Conservation (phyloP, 768 basidiomycete genomes). For the Trametes cubensis region DNA sequence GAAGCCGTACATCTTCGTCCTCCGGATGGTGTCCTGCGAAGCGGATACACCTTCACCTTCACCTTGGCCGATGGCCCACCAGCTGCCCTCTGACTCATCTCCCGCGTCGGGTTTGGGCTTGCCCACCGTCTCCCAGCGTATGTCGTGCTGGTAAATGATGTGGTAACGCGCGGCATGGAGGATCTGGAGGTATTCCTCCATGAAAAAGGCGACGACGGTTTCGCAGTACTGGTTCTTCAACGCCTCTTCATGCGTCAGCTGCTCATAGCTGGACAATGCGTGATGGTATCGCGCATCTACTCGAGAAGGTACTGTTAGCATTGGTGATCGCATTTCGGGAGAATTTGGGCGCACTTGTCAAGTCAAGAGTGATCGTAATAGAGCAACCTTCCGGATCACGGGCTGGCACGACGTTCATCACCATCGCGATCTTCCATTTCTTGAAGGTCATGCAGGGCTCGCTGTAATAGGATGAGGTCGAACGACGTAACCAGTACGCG, state of each 20-base stretch:
- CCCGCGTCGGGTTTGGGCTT: background rate
- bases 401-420: slow-evolving; percentile 31
- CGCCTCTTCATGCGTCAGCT: slow-evolving; percentile 25
- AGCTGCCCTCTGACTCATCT: slow-evolving; percentile 18
- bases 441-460: slow-evolving; percentile 1
- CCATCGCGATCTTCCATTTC: slow-evolving; percentile 31
- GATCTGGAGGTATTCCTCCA: slow-evolving; percentile 32
- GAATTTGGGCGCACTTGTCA: slow-evolving; percentile 26
- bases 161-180: slow-evolving; percentile 30
- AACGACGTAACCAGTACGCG: no score
- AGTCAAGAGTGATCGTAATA: slow-evolving; percentile 29
- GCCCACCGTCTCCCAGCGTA: slow-evolving; percentile 22
- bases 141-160: slow-evolving; percentile 26
- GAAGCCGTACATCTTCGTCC: slow-evolving; percentile 30
- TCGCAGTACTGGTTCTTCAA: slow-evolving; percentile 23
- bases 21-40: slow-evolving; percentile 26
- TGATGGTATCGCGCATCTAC: slow-evolving; percentile 11
- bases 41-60: background rate
- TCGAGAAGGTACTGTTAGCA: background rate
- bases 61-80: slow-evolving; percentile 17
- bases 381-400: slow-evolving; percentile 26
- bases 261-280: slow-evolving; percentile 13
- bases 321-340: background rate
- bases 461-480: background rate
- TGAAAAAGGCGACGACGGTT: slow-evolving; percentile 29